These are phyloP conservation scores for Eutrema yunnanense DNA, from an alignment of 345 rosid species.

Conservation along the genomic window DNA sequence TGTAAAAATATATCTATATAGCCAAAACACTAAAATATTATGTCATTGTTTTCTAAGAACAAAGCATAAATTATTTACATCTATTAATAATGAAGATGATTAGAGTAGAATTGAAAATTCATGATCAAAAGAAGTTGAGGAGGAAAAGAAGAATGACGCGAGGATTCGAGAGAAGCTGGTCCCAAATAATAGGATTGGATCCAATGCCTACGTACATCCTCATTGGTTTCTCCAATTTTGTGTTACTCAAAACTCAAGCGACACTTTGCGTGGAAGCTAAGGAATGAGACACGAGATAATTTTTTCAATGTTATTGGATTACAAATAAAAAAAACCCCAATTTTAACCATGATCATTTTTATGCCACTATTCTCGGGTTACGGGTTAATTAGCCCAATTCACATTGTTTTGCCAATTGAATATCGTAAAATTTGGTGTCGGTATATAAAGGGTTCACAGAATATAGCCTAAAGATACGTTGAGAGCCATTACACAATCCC, in stretches of 20 bases:
- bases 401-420: background rate
- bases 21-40: background rate
- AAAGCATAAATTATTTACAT: background rate
- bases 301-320: background rate
- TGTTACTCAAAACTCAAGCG: slow-evolving; percentile 31
- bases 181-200: slow-evolving; percentile 42
- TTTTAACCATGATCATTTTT: background rate
- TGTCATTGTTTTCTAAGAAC: background rate
- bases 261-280: slow-evolving; percentile 56
- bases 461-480: slow-evolving; percentile 16
- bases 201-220: slow-evolving; percentile 28
- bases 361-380: background rate
- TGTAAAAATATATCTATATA: background rate
- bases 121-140: background rate
- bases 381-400: background rate
- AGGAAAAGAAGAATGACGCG: background rate
- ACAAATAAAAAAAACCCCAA: background rate
- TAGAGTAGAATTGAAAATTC: background rate
- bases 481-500: slow-evolving; percentile 4
- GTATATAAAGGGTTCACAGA: slow-evolving; percentile 4
- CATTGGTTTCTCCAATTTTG: slow-evolving; percentile 26
- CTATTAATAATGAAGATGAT: background rate
- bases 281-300: slow-evolving; percentile 8
- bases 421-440: slow-evolving; percentile 4
- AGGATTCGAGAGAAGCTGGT: slow-evolving; percentile 34